These are phyloP conservation scores for Nepenthes mirabilis DNA, from an alignment of 148 eudicot species.

Conservation along the genomic window DNA sequence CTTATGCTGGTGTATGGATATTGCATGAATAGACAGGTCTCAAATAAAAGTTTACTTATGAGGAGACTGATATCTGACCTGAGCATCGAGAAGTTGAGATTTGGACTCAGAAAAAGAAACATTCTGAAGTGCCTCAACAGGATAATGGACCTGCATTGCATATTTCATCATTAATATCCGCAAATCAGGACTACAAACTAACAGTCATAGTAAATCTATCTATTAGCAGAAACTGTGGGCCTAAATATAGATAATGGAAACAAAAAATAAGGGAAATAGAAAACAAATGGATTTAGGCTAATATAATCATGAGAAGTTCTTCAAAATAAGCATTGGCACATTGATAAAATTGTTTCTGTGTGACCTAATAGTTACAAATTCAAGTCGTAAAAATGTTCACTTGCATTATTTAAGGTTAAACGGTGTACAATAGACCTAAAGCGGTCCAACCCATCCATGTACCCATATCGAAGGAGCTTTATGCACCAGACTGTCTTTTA, in stretches of 20 bases:
- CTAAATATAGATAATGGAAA: background rate
- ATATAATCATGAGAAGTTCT: background rate
- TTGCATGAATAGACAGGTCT: background rate
- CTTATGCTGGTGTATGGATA: background rate
- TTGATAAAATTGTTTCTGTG: too few species aligned
- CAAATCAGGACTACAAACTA: background rate
- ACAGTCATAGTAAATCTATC: background rate
- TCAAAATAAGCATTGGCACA: too few species aligned
- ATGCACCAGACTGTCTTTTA: background rate
- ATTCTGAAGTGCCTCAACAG: slow-evolving; percentile 54
- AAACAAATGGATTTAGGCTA: background rate
- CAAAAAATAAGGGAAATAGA: background rate
- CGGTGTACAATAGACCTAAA: too few species aligned
- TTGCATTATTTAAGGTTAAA: too few species aligned
- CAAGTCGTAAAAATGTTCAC: too few species aligned
- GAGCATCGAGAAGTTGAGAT: slow-evolving; percentile 78
- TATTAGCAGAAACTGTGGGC: background rate
- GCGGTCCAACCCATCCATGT: too few species aligned
- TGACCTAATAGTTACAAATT: too few species aligned
- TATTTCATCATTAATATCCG: slow-evolving; percentile 4
- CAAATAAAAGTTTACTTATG: background rate
- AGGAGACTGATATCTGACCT: slow-evolving; percentile 29
- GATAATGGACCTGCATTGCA: slow-evolving; percentile 60
- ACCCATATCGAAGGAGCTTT: too few species aligned
- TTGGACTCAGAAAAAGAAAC: slow-evolving; percentile 53